Evolutionary conservation across 257 asterid genomes (phyloP).

Genomic region (Thymus mandschuricus): DNA sequence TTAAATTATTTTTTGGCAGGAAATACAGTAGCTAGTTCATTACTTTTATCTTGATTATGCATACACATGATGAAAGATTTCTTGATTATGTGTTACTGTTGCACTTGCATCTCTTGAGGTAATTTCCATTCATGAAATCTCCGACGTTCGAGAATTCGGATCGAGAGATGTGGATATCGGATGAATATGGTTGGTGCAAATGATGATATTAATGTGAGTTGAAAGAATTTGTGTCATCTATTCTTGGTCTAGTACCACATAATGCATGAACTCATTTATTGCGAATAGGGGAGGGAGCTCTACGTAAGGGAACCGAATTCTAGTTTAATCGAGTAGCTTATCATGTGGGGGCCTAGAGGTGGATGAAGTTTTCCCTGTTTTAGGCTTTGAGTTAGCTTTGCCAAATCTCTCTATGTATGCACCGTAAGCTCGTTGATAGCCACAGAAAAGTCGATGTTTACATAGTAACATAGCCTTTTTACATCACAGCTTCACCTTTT

Average conservation of each 20-base stretch:
- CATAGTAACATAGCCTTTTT: not conserved
- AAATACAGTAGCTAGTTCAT: not conserved
- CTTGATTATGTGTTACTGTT: no score
- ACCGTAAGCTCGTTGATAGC: not conserved
- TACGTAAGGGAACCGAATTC: not conserved
- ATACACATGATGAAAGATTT: no score
- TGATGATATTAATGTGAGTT: constrained; percentile 8
- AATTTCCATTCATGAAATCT: not conserved
- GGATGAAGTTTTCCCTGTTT: not conserved
- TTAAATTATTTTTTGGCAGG: not conserved
- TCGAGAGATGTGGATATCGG: not conserved
- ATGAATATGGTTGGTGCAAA: not conserved
- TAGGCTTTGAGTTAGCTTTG: constrained; percentile 3
- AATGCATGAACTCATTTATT: not conserved
- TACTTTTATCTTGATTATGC: no score
- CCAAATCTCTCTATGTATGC: not conserved
- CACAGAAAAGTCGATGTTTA: not conserved
- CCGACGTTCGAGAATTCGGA: not conserved
- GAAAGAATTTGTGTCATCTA: not conserved
- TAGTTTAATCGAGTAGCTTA: not conserved
- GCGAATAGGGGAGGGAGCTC: constrained; percentile 9
- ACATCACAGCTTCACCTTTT: not conserved
- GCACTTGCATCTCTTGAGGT: not conserved
- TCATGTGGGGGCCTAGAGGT: constrained; percentile 1
- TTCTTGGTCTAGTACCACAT: constrained; percentile 11